Percentiles rank a stretch among this genome's conserved stretches.
These are phyloP conservation scores for Oenanthe javanica DNA, from an alignment of 140 eudicot genomes.

Conservation along the genomic window DNA sequence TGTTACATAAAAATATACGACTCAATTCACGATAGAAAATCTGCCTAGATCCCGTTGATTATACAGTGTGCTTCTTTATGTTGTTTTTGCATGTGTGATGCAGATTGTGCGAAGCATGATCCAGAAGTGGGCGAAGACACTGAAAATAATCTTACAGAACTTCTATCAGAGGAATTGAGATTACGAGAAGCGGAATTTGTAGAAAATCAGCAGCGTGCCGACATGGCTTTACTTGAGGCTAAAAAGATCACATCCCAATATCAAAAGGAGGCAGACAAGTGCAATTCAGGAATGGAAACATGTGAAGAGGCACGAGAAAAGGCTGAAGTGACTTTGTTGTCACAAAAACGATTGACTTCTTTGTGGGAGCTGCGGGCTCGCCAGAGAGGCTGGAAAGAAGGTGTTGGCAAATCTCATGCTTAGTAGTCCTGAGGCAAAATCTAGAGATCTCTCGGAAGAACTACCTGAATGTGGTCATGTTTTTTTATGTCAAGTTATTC, in stretches of 20 bases:
- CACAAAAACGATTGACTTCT: constrained; percentile 68
- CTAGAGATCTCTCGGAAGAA: background rate
- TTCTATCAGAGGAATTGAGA: constrained; percentile 77
- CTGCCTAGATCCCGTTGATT: background rate
- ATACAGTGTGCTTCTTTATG: background rate
- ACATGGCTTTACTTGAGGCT: constrained; percentile 76
- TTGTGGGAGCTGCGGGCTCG: constrained; percentile 91
- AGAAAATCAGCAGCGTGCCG: constrained; percentile 86
- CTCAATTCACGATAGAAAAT: background rate
- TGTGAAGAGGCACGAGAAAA: constrained; percentile 98
- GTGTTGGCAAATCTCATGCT: constrained; percentile 29
- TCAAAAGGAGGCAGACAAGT: constrained; percentile 97
- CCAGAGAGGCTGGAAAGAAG: constrained; percentile 89
- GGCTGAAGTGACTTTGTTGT: constrained; percentile 60
- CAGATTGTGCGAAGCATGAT: constrained; percentile 97
- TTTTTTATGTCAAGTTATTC: background rate
- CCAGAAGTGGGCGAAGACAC: constrained; percentile 93
- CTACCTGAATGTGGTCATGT: background rate
- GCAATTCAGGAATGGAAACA: constrained; percentile 99
- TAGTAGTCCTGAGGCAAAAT: constrained; percentile 26
- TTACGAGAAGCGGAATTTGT: constrained; percentile 80
- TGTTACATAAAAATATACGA: background rate
- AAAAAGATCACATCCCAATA: constrained; percentile 74
- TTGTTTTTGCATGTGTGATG: constrained; percentile 5
- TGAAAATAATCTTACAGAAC: constrained; percentile 74